These are phyloP conservation scores for Byssochlamys sp. DNA, from an alignment of 2,329 filamentous ascomycete species.

Conservation along the genomic window DNA sequence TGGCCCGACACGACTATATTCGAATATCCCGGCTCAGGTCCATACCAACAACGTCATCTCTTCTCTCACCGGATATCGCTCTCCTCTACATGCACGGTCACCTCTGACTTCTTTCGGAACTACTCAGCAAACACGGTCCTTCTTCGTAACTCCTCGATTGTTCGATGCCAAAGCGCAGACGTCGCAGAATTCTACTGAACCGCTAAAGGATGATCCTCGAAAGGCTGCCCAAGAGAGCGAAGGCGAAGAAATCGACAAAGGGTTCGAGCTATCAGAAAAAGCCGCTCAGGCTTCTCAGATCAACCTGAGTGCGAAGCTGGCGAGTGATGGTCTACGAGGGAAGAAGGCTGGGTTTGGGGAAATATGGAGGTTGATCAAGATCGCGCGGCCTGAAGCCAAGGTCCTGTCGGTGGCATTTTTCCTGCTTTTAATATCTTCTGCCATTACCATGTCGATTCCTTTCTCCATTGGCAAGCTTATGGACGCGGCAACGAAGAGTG, in stretches of 20 bases:
- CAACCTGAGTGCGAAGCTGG: constrained; percentile 77
- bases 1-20: constrained; percentile 14
- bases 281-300: constrained; percentile 79
- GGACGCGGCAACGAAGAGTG: constrained; percentile 72
- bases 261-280: constrained; percentile 67
- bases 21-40: constrained; percentile 13
- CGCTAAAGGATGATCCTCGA: constrained; percentile 13
- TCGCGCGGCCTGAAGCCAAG: constrained; percentile 73
- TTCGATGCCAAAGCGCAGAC: constrained; percentile 17
- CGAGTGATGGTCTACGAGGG: constrained; percentile 59
- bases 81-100: constrained; percentile 7
- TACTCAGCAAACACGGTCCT: constrained; percentile 14
- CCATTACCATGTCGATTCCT: constrained; percentile 90
- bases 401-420: constrained; percentile 71
- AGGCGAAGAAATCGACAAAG: constrained; percentile 48
- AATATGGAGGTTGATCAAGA: constrained; percentile 77
- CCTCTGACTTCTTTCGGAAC: constrained; percentile 9
- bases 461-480: constrained; percentile 94
- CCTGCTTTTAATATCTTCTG: constrained; percentile 78
- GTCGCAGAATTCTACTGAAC: constrained; percentile 7
- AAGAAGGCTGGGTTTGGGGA: constrained; percentile 58
- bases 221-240: constrained; percentile 32
- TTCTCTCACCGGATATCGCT: constrained; percentile 7
- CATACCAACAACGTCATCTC: constrained; percentile 10
- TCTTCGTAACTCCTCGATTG: constrained; percentile 18